Conservation (phyloP, 495 filamentous ascomycete genomes). For the Neurospora tetraspora region DNA sequence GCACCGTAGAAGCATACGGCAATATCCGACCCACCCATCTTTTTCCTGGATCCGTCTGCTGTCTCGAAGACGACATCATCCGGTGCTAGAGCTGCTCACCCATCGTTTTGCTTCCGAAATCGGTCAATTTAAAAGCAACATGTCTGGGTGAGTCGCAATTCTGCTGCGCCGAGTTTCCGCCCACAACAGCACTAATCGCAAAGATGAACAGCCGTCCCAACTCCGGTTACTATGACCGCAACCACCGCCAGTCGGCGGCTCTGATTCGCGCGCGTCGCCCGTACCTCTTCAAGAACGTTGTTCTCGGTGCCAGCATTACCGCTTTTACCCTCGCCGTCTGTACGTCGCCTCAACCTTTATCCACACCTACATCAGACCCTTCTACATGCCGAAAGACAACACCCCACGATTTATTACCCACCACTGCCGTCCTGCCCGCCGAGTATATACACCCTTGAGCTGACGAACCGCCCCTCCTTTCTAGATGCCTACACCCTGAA, state of each 20-base stretch:
- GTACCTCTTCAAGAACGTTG: slow-evolving; percentile 79
- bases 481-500: slow-evolving; percentile 80
- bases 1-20: neutral
- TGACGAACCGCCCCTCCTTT: slow-evolving; percentile 1
- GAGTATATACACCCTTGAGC: neutral
- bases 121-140: slow-evolving; percentile 1
- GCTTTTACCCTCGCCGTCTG: slow-evolving; percentile 70
- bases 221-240: slow-evolving; percentile 83
- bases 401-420: neutral
- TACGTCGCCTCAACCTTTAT: slow-evolving; percentile 25
- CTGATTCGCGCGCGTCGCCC: slow-evolving; percentile 85
- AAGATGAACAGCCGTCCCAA: neutral
- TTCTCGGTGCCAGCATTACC: slow-evolving; percentile 61
- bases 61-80: neutral
- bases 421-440: neutral
- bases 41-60: slow-evolving; percentile 1
- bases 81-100: neutral
- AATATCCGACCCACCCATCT: slow-evolving; percentile 5
- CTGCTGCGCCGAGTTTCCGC: neutral
- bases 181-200: neutral
- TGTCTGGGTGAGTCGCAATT: slow-evolving; percentile 12
- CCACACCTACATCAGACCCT: neutral
- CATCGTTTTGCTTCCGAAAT: neutral
- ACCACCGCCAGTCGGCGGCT: slow-evolving; percentile 68
- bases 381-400: neutral